Evolutionary conservation across 139 green algal species (phyloP).

Genomic region (Micractinium conductrix): DNA sequence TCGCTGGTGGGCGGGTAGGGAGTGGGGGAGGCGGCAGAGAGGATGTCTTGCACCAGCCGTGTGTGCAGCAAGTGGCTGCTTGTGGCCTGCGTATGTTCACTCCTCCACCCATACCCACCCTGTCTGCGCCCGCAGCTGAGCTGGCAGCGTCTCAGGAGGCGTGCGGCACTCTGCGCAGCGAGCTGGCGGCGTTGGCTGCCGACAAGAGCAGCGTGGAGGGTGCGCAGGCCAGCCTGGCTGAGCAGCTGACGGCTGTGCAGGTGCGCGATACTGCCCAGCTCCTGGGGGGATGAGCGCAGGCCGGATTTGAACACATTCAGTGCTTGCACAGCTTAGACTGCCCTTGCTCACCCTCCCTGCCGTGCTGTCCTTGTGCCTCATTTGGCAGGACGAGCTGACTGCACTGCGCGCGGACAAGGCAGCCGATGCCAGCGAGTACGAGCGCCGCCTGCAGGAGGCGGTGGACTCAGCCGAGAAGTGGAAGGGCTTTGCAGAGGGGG

Average conservation of each 20-base stretch:
- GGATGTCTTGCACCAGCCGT: not conserved
- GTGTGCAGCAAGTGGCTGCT: not conserved
- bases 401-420: not conserved
- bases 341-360: not conserved
- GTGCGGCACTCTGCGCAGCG: not conserved
- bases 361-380: not conserved
- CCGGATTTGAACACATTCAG: not conserved
- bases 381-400: slow-evolving; percentile 12
- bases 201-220: slow-evolving; percentile 21
- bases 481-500: slow-evolving; percentile 50
- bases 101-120: not conserved
- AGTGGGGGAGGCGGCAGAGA: not conserved
- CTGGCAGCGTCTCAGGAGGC: not conserved
- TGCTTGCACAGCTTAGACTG: too few species aligned
- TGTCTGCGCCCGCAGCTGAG: not conserved
- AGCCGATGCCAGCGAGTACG: slow-evolving; percentile 16
- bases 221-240: not conserved
- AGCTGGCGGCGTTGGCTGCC: slow-evolving; percentile 1
- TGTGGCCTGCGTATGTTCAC: not conserved
- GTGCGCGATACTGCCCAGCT: too few species aligned
- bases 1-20: not conserved
- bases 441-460: slow-evolving; percentile 36
- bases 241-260: slow-evolving; percentile 41
- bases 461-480: slow-evolving; percentile 56
- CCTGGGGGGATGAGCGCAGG: too few species aligned